Base-by-base conservation (phyloP, 306 rosid genomes). In the Citrullus mucosospermus region DNA sequence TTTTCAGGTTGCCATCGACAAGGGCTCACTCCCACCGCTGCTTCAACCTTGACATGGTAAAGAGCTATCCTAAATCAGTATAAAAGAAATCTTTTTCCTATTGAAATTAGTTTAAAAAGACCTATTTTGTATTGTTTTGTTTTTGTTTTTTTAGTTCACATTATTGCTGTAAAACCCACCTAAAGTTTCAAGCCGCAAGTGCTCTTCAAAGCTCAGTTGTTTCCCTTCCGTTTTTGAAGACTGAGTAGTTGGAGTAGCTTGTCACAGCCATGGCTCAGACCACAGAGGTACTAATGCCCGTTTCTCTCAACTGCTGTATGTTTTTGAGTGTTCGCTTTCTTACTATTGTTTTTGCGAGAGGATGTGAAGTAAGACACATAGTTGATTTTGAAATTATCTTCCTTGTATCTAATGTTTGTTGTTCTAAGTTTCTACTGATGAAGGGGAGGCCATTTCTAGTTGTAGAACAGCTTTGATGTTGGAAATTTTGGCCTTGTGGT, bases 241-340 rank as follows among this genome's bases (percentile, higher is more conserved):
- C 20, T 8, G 25, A 16, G 8, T 9, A 38, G 30, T 39, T 66
- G 73, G 50, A 18, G 50, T 38, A 39, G 50, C 51, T 67, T 18
- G 53, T 67, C 32, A 5, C 74, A 15, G 74, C 30, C 53, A 67
- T 67, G 74, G 74, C 74, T 67, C 74, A 67, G 74, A 67, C 51
- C 30, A 18, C 53, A 9, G 74, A 67, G 74, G 74, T 67, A 67
- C 30, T 5, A 9, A 67, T 67, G 74, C 4, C 32, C 2, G 74
- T 67, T 39, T 41, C 74, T 67, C 8, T 67, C 32, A 2, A 9
- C 8, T 28, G 39, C 15, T 38, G 67, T 61, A 3, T 60, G 66
- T 60, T 28, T 28, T 28, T 4, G 46, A 63, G 70, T 8, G 13
- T 65, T 63, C 43, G 0, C 22, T 63, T 15, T 30, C 22, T 16